Percentiles rank a stretch among this genome's conserved stretches.
These are phyloP conservation scores for Volvox africanus DNA, from an alignment of 139 green algal genomes.

Conservation along the genomic window DNA sequence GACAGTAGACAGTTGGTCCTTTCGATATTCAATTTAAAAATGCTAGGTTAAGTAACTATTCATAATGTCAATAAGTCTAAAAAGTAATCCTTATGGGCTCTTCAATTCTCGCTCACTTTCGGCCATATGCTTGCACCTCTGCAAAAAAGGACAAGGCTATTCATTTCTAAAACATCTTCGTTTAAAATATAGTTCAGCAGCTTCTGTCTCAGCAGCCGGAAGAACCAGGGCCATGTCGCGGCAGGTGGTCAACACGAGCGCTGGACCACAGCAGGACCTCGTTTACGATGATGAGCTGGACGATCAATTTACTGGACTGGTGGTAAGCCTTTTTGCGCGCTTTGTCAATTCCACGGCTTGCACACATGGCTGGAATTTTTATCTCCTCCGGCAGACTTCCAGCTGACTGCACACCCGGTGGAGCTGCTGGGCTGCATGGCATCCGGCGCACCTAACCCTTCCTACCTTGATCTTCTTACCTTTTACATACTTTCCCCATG, in stretches of 20 bases:
- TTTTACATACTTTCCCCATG: neutral
- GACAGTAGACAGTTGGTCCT: no score
- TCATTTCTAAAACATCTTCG: neutral
- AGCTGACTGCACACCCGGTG: neutral
- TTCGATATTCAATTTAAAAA: no score
- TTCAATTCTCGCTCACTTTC: neutral
- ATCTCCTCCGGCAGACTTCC: neutral
- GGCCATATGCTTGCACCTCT: neutral
- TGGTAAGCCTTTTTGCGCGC: conserved; percentile 2
- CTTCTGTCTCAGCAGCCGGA: neutral
- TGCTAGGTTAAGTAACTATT: no score
- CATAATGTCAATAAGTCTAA: neutral
- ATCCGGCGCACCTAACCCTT: neutral
- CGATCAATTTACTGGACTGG: conserved; percentile 66
- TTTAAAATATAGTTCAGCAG: neutral
- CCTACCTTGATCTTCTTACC: neutral
- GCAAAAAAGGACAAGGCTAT: neutral
- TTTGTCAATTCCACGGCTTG: neutral
- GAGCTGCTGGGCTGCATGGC: no score
- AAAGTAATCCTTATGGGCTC: neutral
- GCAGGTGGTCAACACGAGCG: neutral
- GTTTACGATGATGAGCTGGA: conserved; percentile 61
- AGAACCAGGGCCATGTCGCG: neutral
- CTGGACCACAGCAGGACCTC: neutral
- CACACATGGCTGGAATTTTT: neutral